Evolutionary conservation across 2,329 filamentous ascomycete genomes (phyloP).

Genomic region (Clonostachys rosea): DNA sequence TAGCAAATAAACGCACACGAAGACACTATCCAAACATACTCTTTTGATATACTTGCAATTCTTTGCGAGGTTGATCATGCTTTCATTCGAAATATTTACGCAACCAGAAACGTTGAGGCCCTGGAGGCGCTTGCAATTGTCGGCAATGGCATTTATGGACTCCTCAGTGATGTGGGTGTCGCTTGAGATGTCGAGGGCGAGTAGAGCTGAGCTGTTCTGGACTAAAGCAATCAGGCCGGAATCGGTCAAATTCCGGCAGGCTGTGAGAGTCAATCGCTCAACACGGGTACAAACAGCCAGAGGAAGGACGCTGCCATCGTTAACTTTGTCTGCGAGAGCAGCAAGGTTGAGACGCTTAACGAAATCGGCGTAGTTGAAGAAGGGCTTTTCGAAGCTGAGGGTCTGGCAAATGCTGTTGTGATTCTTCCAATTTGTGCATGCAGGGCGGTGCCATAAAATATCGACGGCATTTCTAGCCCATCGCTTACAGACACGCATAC

Average conservation of each 20-base stretch:
- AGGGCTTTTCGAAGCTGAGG: slow-evolving; percentile 66
- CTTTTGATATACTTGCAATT: slow-evolving; percentile 84
- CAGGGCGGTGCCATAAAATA: slow-evolving; percentile 88
- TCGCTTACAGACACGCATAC: slow-evolving; percentile 89
- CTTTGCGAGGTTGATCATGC: slow-evolving; percentile 73
- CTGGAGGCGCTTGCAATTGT: slow-evolving; percentile 80
- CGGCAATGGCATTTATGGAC: slow-evolving; percentile 72
- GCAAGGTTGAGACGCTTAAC: slow-evolving; percentile 91
- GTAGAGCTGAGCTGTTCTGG: slow-evolving; percentile 70
- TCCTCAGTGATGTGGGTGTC: slow-evolving; percentile 79
- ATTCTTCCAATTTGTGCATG: slow-evolving; percentile 82
- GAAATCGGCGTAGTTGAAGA: slow-evolving; percentile 85
- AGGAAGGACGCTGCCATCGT: slow-evolving; percentile 82
- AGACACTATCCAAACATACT: slow-evolving; percentile 40
- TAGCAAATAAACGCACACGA: neutral
- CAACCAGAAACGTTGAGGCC: slow-evolving; percentile 91
- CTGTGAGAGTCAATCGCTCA: slow-evolving; percentile 88
- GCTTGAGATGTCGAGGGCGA: slow-evolving; percentile 87
- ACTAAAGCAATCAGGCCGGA: slow-evolving; percentile 76
- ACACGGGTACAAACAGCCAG: slow-evolving; percentile 83
- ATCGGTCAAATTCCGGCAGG: slow-evolving; percentile 82
- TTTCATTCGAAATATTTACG: slow-evolving; percentile 78
- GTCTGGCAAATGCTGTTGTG: slow-evolving; percentile 78
- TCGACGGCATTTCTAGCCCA: slow-evolving; percentile 94
- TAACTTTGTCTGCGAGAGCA: slow-evolving; percentile 68